These are phyloP conservation scores for Moesziomyces sp. DNA, from an alignment of 1,284 basidiomycete genomes.

Conservation along the genomic window DNA sequence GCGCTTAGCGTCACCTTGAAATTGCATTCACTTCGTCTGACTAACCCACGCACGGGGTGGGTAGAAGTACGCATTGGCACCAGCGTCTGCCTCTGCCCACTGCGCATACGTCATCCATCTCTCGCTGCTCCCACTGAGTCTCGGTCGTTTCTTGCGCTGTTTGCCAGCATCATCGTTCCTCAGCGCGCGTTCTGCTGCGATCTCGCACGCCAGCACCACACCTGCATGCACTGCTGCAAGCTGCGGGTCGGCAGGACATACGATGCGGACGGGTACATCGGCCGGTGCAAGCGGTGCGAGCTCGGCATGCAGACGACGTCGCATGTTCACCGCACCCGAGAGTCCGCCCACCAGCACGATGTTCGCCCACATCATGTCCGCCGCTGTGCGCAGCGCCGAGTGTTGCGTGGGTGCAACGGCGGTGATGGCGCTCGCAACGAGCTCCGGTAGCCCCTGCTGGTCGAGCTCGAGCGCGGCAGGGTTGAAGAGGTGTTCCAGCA, in stretches of 20 bases:
- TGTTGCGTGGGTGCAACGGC: neutral
- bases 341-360: slow-evolving; percentile 89
- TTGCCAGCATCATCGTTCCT: neutral
- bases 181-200: slow-evolving; percentile 4
- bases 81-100: slow-evolving; percentile 8
- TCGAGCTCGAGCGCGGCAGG: slow-evolving; percentile 74
- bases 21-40: too few relatives aligned
- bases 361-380: slow-evolving; percentile 92
- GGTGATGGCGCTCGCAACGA: slow-evolving; percentile 78
- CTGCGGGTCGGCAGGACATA: slow-evolving; percentile 3
- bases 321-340: slow-evolving; percentile 79
- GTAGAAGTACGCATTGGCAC: slow-evolving; percentile 24
- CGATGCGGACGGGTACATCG: slow-evolving; percentile 42
- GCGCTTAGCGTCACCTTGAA: too few relatives aligned
- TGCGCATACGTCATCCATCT: slow-evolving; percentile 37
- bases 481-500: slow-evolving; percentile 84
- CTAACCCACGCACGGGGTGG: neutral
- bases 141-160: slow-evolving; percentile 3
- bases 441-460: slow-evolving; percentile 80
- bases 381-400: slow-evolving; percentile 77
- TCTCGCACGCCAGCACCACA: slow-evolving; percentile 12
- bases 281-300: slow-evolving; percentile 41
- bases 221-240: slow-evolving; percentile 8
- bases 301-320: slow-evolving; percentile 74
- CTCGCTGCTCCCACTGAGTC: neutral